Conservation (phyloP, 768 basidiomycete genomes). For the Cyclocybe cylindracea region DNA sequence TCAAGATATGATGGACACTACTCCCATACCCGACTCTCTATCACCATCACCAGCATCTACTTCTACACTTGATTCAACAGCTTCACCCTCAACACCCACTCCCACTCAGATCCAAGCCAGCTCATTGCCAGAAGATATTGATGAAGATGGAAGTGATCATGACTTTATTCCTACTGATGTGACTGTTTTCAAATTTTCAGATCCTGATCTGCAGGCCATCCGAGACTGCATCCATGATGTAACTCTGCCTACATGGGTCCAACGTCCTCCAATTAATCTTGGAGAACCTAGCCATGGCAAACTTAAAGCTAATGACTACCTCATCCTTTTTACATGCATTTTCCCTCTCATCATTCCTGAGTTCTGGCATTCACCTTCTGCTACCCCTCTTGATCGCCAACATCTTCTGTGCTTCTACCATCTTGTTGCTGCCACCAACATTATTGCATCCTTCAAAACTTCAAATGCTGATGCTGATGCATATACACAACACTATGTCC, state of each 20-base stretch:
- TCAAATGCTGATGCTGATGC: conserved; percentile 19
- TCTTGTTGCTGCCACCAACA: conserved; percentile 26
- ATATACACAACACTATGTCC: conserved; percentile 20
- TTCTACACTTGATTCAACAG: neutral
- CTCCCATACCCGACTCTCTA: neutral
- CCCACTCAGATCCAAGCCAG: neutral
- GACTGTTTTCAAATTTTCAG: conserved; percentile 12
- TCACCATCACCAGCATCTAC: neutral
- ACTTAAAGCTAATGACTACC: conserved; percentile 30
- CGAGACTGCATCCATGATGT: conserved; percentile 20
- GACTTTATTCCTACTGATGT: neutral
- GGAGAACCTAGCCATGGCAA: conserved; percentile 33
- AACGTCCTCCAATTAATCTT: conserved; percentile 29
- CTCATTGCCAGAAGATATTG: conserved; percentile 1
- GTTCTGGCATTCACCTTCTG: conserved; percentile 19
- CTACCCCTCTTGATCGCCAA: neutral
- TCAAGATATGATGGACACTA: neutral
- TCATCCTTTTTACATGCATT: conserved; percentile 25
- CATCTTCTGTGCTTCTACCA: conserved; percentile 22
- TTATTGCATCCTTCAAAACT: conserved; percentile 22
- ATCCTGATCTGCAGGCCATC: conserved; percentile 10
- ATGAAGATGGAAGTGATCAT: conserved; percentile 1
- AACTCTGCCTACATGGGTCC: conserved; percentile 17
- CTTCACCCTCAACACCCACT: neutral
- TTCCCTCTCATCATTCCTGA: conserved; percentile 31